These are phyloP conservation scores for Linnemannia zychae DNA, from an alignment of 192 early-diverging fungal genomes.

Conservation along the genomic window DNA sequence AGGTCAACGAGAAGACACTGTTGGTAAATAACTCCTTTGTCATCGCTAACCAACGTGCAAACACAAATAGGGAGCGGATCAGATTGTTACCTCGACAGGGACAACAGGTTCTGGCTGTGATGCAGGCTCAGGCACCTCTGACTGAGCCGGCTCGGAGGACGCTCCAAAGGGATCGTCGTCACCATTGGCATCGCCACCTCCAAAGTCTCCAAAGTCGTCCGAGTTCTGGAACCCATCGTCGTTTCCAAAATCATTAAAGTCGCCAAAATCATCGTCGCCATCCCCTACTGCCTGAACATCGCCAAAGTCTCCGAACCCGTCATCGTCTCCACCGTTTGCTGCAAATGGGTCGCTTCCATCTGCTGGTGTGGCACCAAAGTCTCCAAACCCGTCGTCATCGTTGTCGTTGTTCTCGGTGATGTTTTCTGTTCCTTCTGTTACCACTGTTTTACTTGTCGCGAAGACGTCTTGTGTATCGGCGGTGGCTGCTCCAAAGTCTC, in stretches of 20 bases:
- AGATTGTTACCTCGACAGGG: conserved; percentile 24
- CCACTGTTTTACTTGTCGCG: neutral
- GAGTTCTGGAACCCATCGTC: conserved; percentile 36
- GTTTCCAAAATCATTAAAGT: conserved; percentile 51
- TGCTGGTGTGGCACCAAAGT: conserved; percentile 17
- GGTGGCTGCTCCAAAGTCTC: conserved; percentile 29
- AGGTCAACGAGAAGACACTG: neutral
- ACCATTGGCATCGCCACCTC: neutral
- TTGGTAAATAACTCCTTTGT: neutral
- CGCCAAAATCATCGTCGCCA: conserved; percentile 40
- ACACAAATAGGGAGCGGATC: neutral
- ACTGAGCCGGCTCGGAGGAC: neutral
- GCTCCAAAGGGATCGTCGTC: conserved; percentile 29
- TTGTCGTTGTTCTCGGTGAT: neutral
- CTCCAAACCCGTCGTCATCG: conserved; percentile 20
- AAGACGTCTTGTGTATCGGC: neutral
- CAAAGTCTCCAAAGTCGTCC: conserved; percentile 46
- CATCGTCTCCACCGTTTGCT: conserved; percentile 14
- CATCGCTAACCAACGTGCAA: neutral
- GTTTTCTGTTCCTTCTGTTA: neutral
- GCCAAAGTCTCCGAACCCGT: conserved; percentile 54
- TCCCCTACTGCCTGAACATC: conserved; percentile 24
- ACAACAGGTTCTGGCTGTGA: neutral
- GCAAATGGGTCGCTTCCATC: neutral
- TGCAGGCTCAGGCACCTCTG: neutral